Conservation (phyloP, 306 rosid species). For the Lathyrus oleraceus region DNA sequence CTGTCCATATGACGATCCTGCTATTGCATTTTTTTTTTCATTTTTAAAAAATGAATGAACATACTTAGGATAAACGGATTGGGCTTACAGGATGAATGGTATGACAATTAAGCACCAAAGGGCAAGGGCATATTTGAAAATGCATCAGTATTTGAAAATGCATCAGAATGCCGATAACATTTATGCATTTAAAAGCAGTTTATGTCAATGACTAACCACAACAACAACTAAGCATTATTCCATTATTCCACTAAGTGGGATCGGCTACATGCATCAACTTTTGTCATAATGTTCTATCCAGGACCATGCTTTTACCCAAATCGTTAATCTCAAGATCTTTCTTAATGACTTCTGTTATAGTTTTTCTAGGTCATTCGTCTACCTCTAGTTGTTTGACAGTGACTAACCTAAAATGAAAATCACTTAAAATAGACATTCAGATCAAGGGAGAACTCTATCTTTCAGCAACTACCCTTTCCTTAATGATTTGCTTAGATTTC, state of each 20-base stretch:
- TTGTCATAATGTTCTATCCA: no score
- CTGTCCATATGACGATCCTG: slow-evolving; percentile 5
- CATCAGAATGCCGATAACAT: neutral
- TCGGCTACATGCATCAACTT: no score
- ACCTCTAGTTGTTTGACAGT: neutral
- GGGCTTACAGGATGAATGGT: neutral
- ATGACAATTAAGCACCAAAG: neutral
- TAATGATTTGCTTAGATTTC: neutral
- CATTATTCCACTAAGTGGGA: no score
- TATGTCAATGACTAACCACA: neutral
- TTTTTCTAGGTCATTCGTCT: no score
- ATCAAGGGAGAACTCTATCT: slow-evolving; percentile 9
- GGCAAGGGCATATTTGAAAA: neutral
- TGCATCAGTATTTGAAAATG: slow-evolving; percentile 12
- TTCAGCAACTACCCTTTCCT: slow-evolving; percentile 8
- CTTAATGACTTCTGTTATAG: no score
- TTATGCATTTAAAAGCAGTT: neutral
- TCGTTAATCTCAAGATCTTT: no score
- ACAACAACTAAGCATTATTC: no score
- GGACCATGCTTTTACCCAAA: no score
- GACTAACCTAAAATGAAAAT: slow-evolving; percentile 1
- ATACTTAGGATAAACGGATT: neutral
- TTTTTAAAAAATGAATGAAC: neutral
- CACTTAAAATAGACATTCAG: slow-evolving; percentile 11
- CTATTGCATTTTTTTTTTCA: neutral